Base-by-base conservation (phyloP, 805 yeast genomes). In the Pichia nanzhaoensis region DNA sequence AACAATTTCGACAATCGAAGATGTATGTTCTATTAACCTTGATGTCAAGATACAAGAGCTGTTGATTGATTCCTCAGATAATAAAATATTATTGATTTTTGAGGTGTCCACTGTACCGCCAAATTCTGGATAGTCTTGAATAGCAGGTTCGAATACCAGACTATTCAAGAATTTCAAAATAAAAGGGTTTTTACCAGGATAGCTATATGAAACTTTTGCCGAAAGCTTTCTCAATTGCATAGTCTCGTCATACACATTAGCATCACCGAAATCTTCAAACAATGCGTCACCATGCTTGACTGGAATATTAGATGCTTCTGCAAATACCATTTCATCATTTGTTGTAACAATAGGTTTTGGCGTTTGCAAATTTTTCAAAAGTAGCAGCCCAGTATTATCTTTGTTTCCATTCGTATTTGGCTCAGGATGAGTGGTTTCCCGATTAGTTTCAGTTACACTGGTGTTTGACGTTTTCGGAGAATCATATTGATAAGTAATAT, bases 101-200 rank as follows among this genome's bases (percentile, higher is more conserved):
- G 24, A 16, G 13, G 16, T 13, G 8, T 43, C 52, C 6, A 64
- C 28, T 2, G 44, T 44, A 3, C 68, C 60, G 0, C 93, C 93
- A 69, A 88, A 86, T 54, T 85, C 95, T 16, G 71, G 62, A 51
- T 79, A 84, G 42, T 80, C 80, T 36, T 71, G 72, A 42, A 82
- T 57, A 0, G 74, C 65, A 0, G 88, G 84, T 33, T 74, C 79
- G 44, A 81, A 70, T 17, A 68, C 68, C 18, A 81, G 67, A 14
- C 68, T 70, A 10, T 69, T 66, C 42, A 89, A 66, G 55, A 74
- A 82, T 35, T 73, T 71, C 42, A 74, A 55, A 28, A 89, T 77
- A 48, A 76, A 78, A 1, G 81, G 80, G 55, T 84, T 82, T 21
- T 67, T 64, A 0, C 95, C 96, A 2, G 67, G 70, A 57, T 87